Evolutionary conservation across 495 filamentous ascomycete species (phyloP).

Genomic region (Aspergillus egyptiacus): DNA sequence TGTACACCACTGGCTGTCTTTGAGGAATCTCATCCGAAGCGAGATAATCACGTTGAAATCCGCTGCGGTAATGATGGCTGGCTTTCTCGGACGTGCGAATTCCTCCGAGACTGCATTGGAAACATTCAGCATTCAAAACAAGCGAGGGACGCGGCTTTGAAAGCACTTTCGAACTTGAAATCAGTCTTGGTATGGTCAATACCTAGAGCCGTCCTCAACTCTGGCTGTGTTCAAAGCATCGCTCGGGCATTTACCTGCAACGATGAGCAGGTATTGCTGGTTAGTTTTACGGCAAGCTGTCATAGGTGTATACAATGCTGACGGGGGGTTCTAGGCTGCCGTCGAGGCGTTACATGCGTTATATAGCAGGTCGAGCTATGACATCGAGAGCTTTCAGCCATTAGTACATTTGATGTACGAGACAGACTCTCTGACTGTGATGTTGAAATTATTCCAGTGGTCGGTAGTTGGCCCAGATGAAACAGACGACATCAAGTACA

Average conservation of each 20-base stretch:
- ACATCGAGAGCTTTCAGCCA: constrained; percentile 71
- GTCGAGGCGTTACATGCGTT: constrained; percentile 78
- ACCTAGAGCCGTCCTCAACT: constrained; percentile 67
- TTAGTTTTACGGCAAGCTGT: constrained; percentile 26
- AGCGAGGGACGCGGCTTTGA: constrained; percentile 57
- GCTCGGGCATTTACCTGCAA: constrained; percentile 68
- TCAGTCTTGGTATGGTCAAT: constrained; percentile 79
- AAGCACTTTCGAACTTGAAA: constrained; percentile 66
- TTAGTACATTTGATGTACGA: constrained; percentile 76
- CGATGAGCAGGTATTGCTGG: constrained; percentile 69
- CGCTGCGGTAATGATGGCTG: constrained; percentile 80
- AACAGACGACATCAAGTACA: constrained; percentile 85
- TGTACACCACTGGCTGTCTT: constrained; percentile 78
- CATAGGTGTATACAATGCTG: neutral
- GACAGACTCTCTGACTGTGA: constrained; percentile 60
- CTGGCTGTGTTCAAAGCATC: constrained; percentile 63
- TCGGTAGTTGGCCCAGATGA: constrained; percentile 70
- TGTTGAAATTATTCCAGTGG: constrained; percentile 75
- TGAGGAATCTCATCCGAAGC: constrained; percentile 61
- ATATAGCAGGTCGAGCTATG: constrained; percentile 66
- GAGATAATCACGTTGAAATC: constrained; percentile 55
- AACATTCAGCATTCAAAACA: constrained; percentile 58
- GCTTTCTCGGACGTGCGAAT: constrained; percentile 68
- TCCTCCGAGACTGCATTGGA: constrained; percentile 67
- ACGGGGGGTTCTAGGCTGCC: constrained; percentile 53